phyloP scores from a whole-genome alignment of 495 filamentous ascomycete species.

The Aspergillus wentii region DNA sequence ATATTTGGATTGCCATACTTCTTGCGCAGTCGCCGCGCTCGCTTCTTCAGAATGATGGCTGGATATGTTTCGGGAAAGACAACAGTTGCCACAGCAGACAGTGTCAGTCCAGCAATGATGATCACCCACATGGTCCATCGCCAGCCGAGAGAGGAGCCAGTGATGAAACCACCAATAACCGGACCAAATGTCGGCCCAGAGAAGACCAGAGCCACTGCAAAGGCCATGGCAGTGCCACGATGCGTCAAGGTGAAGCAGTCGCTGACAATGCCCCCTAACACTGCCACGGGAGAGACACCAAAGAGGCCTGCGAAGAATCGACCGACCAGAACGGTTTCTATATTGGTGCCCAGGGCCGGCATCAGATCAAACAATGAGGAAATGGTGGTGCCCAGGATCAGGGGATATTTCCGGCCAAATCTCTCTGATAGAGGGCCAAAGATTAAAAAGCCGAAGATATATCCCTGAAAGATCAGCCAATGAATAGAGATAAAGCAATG shows the following conservation, averaged over 20 bases:
- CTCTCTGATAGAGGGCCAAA: constrained; percentile 10
- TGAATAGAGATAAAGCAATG: too few species aligned
- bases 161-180: constrained; percentile 7
- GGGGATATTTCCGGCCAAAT: constrained; percentile 10
- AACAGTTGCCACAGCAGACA: constrained; percentile 8
- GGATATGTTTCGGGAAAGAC: constrained; percentile 56
- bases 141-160: constrained; percentile 3
- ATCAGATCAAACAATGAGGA: constrained; percentile 7
- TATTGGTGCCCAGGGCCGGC: constrained; percentile 3
- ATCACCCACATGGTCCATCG: constrained; percentile 9
- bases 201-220: constrained; percentile 4
- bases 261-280: constrained; percentile 7
- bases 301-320: constrained; percentile 10
- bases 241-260: constrained; percentile 3
- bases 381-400: constrained; percentile 6
- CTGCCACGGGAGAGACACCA: constrained; percentile 5
- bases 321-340: constrained; percentile 6
- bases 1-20: constrained; percentile 47
- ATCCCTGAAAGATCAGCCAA: too few species aligned
- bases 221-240: constrained; percentile 6
- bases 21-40: constrained; percentile 44
- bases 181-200: constrained; percentile 8
- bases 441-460: constrained; percentile 1
- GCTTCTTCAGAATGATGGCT: constrained; percentile 49
- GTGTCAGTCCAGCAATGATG: constrained; percentile 4